A percentile compares a stretch with the other conserved stretches of the same genome.
phyloP scores from a whole-genome alignment of 441 rosid genomes.

The Gossypium davidsonii region DNA sequence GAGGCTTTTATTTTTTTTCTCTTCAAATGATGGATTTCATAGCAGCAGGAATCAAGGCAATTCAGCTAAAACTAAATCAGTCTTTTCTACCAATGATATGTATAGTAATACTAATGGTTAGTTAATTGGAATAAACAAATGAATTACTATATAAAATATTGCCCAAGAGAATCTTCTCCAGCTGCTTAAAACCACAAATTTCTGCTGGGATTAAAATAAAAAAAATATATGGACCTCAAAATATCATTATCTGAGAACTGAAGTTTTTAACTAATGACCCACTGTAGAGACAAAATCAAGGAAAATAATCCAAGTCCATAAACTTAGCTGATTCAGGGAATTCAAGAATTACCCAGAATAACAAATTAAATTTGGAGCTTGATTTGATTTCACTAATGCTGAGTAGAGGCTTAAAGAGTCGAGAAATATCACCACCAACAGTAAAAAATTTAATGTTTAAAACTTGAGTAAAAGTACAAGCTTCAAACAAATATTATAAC shows the following conservation, averaged over 20 bases:
- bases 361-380: slow-evolving; percentile 1
- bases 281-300: background rate
- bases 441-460: background rate
- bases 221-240: background rate
- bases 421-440: background rate
- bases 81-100: background rate
- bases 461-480: background rate
- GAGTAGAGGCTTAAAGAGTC: background rate
- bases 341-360: background rate
- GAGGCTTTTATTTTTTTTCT: background rate
- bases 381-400: background rate
- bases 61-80: background rate
- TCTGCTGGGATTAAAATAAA: background rate
- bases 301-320: background rate
- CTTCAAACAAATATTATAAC: no score
- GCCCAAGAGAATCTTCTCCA: background rate
- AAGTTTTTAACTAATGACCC: background rate
- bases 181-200: background rate
- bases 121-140: background rate
- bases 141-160: background rate
- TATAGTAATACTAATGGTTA: background rate
- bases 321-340: background rate
- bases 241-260: background rate
- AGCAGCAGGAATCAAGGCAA: background rate
- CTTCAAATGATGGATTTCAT: background rate